These are phyloP conservation scores for Cryphonectria nitschkei DNA, from an alignment of 2,329 filamentous ascomycete genomes.

Conservation along the genomic window DNA sequence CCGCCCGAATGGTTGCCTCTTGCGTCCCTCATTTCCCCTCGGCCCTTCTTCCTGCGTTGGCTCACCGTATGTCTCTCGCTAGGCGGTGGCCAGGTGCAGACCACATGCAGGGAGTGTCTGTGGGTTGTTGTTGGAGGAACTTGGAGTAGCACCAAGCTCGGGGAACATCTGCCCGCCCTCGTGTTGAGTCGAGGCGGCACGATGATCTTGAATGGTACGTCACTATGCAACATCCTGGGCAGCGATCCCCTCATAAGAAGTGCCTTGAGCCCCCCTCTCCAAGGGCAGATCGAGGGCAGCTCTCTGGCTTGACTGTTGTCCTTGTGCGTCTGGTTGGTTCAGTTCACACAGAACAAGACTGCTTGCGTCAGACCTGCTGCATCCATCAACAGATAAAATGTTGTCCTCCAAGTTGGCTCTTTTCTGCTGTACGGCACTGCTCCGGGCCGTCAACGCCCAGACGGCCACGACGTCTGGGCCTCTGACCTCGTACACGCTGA, in stretches of 20 bases:
- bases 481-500: constrained; percentile 22
- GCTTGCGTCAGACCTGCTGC: not conserved
- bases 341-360: not conserved
- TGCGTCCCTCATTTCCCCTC: not conserved
- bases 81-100: not conserved
- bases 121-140: not conserved
- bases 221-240: not conserved
- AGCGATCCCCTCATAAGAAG: constrained; percentile 17
- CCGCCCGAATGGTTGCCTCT: constrained; percentile 9
- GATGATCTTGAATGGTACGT: not conserved
- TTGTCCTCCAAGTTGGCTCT: not conserved
- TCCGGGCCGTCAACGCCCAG: constrained; percentile 15
- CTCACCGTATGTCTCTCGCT: constrained; percentile 1
- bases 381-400: constrained; percentile 3
- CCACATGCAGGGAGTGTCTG: not conserved
- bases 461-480: constrained; percentile 19
- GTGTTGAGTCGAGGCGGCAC: not conserved
- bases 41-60: not conserved
- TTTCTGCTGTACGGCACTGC: constrained; percentile 14
- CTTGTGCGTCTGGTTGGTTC: not conserved
- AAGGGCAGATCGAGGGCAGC: not conserved
- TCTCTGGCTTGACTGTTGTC: too few species aligned
- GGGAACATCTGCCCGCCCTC: not conserved
- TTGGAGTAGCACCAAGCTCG: not conserved
- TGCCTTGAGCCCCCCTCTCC: not conserved